phyloP scores from a whole-genome alignment of 768 basidiomycete genomes.

The Rhodotorula paludigena region DNA sequence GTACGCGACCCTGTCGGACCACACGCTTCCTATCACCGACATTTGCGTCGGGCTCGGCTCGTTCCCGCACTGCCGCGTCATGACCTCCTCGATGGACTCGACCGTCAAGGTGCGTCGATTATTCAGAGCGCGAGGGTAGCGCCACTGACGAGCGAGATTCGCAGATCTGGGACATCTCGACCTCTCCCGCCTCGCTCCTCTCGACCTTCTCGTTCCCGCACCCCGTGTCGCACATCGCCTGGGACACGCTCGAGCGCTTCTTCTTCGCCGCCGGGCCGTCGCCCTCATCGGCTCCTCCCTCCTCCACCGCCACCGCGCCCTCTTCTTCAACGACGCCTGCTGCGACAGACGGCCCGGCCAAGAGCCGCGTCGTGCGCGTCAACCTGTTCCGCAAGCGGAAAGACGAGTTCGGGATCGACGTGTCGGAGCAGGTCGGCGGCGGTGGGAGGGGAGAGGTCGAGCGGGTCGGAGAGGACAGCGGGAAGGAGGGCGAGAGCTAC shows the following conservation, averaged over 20 bases:
- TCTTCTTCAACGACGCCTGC: neutral
- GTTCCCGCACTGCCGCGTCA: conserved; percentile 69
- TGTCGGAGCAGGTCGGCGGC: conserved; percentile 67
- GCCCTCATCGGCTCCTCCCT: conserved; percentile 67
- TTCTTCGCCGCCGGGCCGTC: conserved; percentile 82
- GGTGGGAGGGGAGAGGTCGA: conserved; percentile 66
- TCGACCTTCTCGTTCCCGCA: conserved; percentile 83
- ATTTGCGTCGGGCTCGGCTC: conserved; percentile 71
- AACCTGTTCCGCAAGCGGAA: conserved; percentile 24
- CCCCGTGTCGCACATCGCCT: conserved; percentile 63
- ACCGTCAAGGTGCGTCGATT: conserved; percentile 68
- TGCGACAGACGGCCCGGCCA: neutral
- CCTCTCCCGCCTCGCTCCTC: conserved; percentile 60
- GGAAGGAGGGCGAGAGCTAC: conserved; percentile 46
- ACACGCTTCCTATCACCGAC: conserved; percentile 83
- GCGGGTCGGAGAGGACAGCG: conserved; percentile 51
- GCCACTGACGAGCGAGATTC: neutral
- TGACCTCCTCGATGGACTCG: conserved; percentile 80
- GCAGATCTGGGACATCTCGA: conserved; percentile 73
- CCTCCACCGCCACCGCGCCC: conserved; percentile 55
- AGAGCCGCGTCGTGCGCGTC: conserved; percentile 13
- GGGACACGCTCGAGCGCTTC: conserved; percentile 78
- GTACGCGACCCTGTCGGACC: conserved; percentile 76
- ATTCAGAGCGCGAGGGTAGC: too few species aligned
- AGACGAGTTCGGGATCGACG: conserved; percentile 28